Base-by-base conservation (phyloP, 371 early-diverging fungal species). In the Basidiobolus heterosporus region DNA sequence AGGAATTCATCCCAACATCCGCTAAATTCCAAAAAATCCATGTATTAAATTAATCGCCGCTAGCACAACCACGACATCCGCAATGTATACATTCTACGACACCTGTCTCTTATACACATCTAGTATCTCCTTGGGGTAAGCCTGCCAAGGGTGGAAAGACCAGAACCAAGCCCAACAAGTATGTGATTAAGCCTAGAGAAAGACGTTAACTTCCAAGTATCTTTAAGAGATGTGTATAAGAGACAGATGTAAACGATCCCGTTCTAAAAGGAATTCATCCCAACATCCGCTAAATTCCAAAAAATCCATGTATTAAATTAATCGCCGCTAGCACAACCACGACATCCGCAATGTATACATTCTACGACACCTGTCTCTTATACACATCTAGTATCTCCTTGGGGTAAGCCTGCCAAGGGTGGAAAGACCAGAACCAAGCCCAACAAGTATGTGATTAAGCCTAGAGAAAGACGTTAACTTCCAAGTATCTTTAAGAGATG, bases 71-170 rank as follows among this genome's bases (percentile, higher is more conserved):
- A 8, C 64, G 47, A 60, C 90, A 94, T 45, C 96, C 97, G 58
- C 97, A 98, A 56, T 90, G 89, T 40, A 82, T 76, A 57, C 98
- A 98, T 61, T 92, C 91, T 16, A 96, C 75, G 3, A 82, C 70
- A 49, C 83, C 78, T 30, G 82, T 91, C 52, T 88, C 86, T 53
- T 87, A n/a, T n/a, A n/a, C n/a, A 60, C 79, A 88, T 44, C 87
- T 96, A 38, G 64, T 82, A 54, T 84, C 87, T 45, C 91, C 91
- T 36, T 93, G 95, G 94, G 95, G 95, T 63, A 82, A 82, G 53
- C 74, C 82, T 54, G 87, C 93, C 50, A 93, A 93, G 81, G 96
- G 96, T 59, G 91, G 88, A 60, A 89, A 88, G 72, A 92, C 95
- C 21, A 68, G 88, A 58, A 74, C 66, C 59, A 62, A 71, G 24